Percentiles rank a stretch among this genome's conserved stretches.
Conservation (phyloP, 1,139 yeast species). For the Casaregolazyma lundiana region DNA sequence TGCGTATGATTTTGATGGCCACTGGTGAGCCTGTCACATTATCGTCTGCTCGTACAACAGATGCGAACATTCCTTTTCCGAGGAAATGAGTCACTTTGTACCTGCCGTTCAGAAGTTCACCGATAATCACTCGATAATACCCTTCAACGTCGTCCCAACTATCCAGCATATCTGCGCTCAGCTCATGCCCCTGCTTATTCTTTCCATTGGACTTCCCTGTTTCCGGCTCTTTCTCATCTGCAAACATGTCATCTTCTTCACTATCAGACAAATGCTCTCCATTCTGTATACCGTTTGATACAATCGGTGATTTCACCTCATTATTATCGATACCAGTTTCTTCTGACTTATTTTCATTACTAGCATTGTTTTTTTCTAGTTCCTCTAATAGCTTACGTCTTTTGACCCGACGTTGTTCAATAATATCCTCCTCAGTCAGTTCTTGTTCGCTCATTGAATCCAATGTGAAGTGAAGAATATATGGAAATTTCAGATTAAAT, state of each 20-base stretch:
- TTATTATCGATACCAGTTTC: neutral
- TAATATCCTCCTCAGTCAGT: constrained; percentile 21
- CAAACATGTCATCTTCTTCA: constrained; percentile 23
- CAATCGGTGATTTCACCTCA: neutral
- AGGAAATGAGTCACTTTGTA: constrained; percentile 83
- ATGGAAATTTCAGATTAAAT: too few species aligned
- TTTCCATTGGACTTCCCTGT: neutral
- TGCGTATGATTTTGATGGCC: constrained; percentile 73
- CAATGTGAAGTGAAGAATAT: too few species aligned
- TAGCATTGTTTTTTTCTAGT: neutral
- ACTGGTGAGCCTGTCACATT: constrained; percentile 43
- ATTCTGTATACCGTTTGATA: too few species aligned
- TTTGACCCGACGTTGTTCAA: constrained; percentile 33
- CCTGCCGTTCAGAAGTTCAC: constrained; percentile 58
- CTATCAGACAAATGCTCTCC: constrained; percentile 1
- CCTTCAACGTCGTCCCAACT: constrained; percentile 67
- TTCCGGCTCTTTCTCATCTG: constrained; percentile 12
- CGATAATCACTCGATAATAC: constrained; percentile 70
- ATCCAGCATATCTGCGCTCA: constrained; percentile 29
- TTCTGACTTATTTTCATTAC: neutral
- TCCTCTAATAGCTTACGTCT: constrained; percentile 29
- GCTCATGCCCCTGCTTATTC: constrained; percentile 11
- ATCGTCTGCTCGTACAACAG: constrained; percentile 31
- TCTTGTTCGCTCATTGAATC: constrained; percentile 5
- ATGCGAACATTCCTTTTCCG: constrained; percentile 68